A percentile compares a stretch with the other conserved stretches of the same genome.
Conservation (phyloP, 1,139 yeast species). For the Diutina scorzettiae region DNA sequence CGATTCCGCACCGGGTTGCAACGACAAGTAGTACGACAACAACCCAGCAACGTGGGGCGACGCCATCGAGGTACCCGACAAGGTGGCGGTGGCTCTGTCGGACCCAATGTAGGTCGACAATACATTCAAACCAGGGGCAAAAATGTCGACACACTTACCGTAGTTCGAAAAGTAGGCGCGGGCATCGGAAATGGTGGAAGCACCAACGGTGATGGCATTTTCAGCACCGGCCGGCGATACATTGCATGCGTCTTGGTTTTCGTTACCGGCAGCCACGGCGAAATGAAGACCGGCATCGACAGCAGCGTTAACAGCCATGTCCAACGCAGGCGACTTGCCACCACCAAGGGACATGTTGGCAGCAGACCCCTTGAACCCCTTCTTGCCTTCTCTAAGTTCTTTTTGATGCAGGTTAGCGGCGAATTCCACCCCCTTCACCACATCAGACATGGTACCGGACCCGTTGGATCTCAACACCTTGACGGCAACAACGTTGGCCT, state of each 20-base stretch:
- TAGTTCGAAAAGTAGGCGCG: constrained; percentile 75
- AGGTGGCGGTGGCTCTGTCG: constrained; percentile 69
- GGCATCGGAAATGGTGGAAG: constrained; percentile 61
- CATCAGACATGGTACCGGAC: constrained; percentile 72
- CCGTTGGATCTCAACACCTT: constrained; percentile 70
- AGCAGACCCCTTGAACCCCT: constrained; percentile 73
- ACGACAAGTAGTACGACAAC: constrained; percentile 76
- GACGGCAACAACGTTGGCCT: constrained; percentile 63
- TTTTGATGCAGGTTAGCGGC: constrained; percentile 55
- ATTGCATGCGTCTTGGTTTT: constrained; percentile 74
- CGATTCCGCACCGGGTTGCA: constrained; percentile 79
- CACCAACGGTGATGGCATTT: constrained; percentile 72
- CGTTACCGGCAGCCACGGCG: constrained; percentile 88
- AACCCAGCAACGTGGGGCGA: constrained; percentile 95
- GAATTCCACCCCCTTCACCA: constrained; percentile 68
- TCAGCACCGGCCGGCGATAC: constrained; percentile 75
- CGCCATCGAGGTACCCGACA: constrained; percentile 99
- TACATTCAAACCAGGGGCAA: constrained; percentile 76
- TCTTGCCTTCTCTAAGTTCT: constrained; percentile 43
- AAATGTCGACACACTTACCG: constrained; percentile 77
- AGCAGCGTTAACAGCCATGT: constrained; percentile 76
- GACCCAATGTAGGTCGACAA: constrained; percentile 84
- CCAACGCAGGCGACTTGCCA: constrained; percentile 72
- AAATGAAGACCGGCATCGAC: constrained; percentile 70
- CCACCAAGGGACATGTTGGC: constrained; percentile 91